Evolutionary conservation across 164 flowering plant species (phyloP), one percentile per base, ranked within the genome.

Genomic region (Amborella trichopoda): DNA sequence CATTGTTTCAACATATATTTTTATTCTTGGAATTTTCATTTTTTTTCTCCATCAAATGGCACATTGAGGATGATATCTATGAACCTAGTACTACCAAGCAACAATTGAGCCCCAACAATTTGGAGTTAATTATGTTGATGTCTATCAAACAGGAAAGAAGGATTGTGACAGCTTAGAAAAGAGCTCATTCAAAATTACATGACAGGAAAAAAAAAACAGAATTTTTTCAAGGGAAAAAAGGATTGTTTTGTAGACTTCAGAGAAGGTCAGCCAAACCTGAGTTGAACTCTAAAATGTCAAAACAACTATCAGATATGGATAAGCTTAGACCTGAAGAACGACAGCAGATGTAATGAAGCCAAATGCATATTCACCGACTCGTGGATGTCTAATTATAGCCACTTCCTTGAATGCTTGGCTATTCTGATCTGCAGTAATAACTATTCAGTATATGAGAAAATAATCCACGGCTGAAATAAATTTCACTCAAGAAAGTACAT

Each of bases 351-450:
- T 85, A 58, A 85, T 85, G 68, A 85, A 85, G 40, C 95, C 95
- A 71, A 85, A 75, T 44, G 95, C 95, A 68, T 85, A 85, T 80
- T 85, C 95, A 60, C 95, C 95, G 54, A 85, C 62, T 23, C 88
- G 85, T 40, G 95, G 95, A 74, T 85, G 95, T 64, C 90, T 79
- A 47, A 85, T 81, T 53, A 85, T 81, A 49, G 90, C 95, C 43
- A 85, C 95, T 70, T 85, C 95, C 69, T 85, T 85, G 58, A 85
- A 85, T 34, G 95, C 95, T 39, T 81, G 90, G 0, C 81, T 62
- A 48, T 82, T 86, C 65, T 86, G 95, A 66, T 80, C 95, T 86
- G 80, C 23, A 68, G 38, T 24, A 46, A 37, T 25, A 60, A n/a
- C n/a, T n/a, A n/a, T n/a, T n/a, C n/a, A n/a, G 21, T 33, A 6